Evolutionary conservation across 2,329 filamentous ascomycete genomes (phyloP), one percentile per base, ranked within the genome.

Genomic region (Monilinia aucupariae): DNA sequence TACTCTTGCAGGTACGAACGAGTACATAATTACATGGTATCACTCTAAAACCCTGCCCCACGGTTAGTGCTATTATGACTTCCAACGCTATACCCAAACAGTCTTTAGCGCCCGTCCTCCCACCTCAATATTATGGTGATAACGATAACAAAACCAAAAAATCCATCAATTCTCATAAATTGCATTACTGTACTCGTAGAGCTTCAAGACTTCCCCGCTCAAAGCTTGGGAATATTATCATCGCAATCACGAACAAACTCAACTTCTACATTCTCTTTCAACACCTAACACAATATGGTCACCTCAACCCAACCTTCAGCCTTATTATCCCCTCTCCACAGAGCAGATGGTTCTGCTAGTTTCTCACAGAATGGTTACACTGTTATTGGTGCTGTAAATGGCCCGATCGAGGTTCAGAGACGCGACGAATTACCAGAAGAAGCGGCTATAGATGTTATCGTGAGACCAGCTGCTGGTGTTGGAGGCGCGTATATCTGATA

Each of bases 341-440:
- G 87, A 66, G 83, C 90, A 32, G 90, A 96, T 74, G 91, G 91
- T 66, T 96, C 91, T 54, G 89, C 89, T 13, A 88, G 85, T 12
- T 92, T 91, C 74, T 85, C 88, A 2, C 82, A 87, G 70, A 81
- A 85, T 63, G 90, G 91, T 55, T 96, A 92, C 76, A 88, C 87
- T 51, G 83, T 97, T 67, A 84, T 96, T 61, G 90, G 89, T 62
- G 88, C 91, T 17, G 91, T 96, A 68, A 97, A 96, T 76, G 94
- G 93, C 0, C 94, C 94, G 20, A 85, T 97, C 69, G 94, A 99
- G 78, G 91, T 93, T 20, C 86, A 87, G 70, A 85, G 92, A 71
- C 86, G 91, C 71, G 93, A 99, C 74, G 91, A 97, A 75, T 85
- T 94, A 68, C 89, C 94, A 9, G 92, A 96, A 76, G 92, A 97